Conservation (phyloP, 306 rosid genomes). For the Rosa chinensis region DNA sequence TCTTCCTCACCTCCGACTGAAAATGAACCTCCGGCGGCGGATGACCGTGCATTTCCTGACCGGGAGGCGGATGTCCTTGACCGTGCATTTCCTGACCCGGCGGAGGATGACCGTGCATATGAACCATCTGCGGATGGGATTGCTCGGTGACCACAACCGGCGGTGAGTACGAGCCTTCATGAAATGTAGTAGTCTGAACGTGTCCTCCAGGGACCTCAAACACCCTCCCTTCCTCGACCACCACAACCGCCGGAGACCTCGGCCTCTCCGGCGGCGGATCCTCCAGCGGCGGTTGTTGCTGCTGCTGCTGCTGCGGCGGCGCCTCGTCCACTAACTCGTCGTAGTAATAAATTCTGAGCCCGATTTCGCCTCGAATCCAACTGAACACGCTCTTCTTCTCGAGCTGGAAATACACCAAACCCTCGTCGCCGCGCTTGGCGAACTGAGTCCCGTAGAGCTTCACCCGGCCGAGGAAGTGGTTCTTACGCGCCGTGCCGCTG, state of each 20-base stretch:
- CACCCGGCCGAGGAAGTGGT: slow-evolving; percentile 82
- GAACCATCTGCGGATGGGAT: slow-evolving; percentile 54
- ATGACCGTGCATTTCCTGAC: too few species aligned
- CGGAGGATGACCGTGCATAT: slow-evolving; percentile 32
- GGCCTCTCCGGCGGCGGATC: slow-evolving; percentile 42
- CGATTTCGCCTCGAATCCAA: slow-evolving; percentile 85
- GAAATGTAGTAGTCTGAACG: slow-evolving; percentile 2
- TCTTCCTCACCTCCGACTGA: slow-evolving; percentile 59
- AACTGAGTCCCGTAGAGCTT: slow-evolving; percentile 79
- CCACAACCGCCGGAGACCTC: slow-evolving; percentile 10
- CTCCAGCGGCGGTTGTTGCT: slow-evolving; percentile 29
- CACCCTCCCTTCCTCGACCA: slow-evolving; percentile 52
- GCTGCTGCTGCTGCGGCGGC: slow-evolving; percentile 10
- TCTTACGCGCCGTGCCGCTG: slow-evolving; percentile 63
- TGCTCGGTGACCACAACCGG: slow-evolving; percentile 58
- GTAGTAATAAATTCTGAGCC: slow-evolving; percentile 51
- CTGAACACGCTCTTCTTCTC: slow-evolving; percentile 96
- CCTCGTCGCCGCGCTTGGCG: slow-evolving; percentile 67
- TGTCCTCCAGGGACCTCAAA: slow-evolving; percentile 39
- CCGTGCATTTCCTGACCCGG: neutral
- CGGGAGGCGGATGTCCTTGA: too few species aligned
- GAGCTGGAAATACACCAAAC: slow-evolving; percentile 51
- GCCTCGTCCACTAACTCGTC: slow-evolving; percentile 61
- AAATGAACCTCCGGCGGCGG: slow-evolving; percentile 32
- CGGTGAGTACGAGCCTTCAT: slow-evolving; percentile 43